A percentile compares a stretch with the other conserved stretches of the same genome.
These are phyloP conservation scores for Calocybe cyanea DNA, from an alignment of 768 basidiomycete species.

Conservation along the genomic window DNA sequence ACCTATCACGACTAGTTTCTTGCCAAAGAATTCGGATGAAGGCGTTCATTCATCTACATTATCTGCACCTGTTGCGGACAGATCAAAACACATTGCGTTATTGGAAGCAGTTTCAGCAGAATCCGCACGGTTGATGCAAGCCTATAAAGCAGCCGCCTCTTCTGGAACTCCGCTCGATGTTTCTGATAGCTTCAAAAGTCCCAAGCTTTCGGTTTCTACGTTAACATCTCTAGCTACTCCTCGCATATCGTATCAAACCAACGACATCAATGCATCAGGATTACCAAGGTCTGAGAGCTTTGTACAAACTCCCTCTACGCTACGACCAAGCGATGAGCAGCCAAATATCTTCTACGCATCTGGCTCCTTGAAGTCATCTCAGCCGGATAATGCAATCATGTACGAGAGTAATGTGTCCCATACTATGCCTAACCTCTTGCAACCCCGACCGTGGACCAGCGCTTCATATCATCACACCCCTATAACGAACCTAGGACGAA, in stretches of 20 bases:
- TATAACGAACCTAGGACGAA: constrained; percentile 24
- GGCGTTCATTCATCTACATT: constrained; percentile 21
- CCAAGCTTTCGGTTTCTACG: too few relatives aligned
- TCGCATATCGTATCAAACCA: not conserved
- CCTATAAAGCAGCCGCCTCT: constrained; percentile 14
- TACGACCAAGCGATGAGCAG: constrained; percentile 17
- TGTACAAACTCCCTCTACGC: constrained; percentile 21
- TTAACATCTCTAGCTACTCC: constrained; percentile 6
- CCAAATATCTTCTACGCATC: constrained; percentile 33
- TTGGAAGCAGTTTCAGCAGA: constrained; percentile 72
- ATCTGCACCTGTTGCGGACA: constrained; percentile 57
- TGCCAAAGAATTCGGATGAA: constrained; percentile 50
- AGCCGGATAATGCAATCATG: not conserved
- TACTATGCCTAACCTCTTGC: constrained; percentile 29
- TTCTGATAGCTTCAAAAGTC: constrained; percentile 8
- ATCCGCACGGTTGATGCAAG: constrained; percentile 57
- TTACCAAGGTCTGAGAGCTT: constrained; percentile 5
- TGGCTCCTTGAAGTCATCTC: constrained; percentile 1
- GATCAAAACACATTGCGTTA: constrained; percentile 65
- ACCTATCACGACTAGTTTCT: constrained; percentile 12
- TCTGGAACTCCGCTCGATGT: constrained; percentile 11
- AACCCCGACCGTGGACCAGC: constrained; percentile 46
- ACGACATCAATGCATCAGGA: constrained; percentile 5
- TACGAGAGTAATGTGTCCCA: not conserved
- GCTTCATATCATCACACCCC: constrained; percentile 36